phyloP scores from a whole-genome alignment of 345 rosid genomes.

The Heritiera fomes region DNA sequence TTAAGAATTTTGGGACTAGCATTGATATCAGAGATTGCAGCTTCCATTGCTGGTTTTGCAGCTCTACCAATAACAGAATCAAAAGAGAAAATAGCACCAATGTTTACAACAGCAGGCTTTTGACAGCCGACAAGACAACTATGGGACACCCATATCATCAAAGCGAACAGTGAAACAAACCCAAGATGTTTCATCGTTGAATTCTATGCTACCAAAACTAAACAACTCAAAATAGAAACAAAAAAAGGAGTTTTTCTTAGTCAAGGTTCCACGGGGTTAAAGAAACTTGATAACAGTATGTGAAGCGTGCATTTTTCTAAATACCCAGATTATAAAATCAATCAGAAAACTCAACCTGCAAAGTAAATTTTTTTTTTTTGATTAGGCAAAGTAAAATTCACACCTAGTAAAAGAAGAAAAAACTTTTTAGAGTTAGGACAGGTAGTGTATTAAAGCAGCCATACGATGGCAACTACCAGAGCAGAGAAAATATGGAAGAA shows the following conservation, averaged over 20 bases:
- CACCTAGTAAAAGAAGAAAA: neutral
- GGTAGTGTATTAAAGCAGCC: neutral
- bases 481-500: neutral
- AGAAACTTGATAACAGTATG: neutral
- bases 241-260: neutral
- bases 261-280: neutral
- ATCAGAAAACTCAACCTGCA: neutral
- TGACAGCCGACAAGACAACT: constrained; percentile 34
- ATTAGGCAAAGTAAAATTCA: neutral
- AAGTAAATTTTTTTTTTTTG: too few species aligned
- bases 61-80: constrained; percentile 79
- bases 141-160: constrained; percentile 29
- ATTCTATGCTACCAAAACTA: neutral
- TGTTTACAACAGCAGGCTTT: constrained; percentile 49
- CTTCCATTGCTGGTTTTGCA: constrained; percentile 69
- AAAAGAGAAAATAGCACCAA: constrained; percentile 71
- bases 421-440: neutral
- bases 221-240: neutral
- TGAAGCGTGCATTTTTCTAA: constrained; percentile 7
- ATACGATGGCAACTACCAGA: neutral
- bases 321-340: constrained; percentile 21
- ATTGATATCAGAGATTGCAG: constrained; percentile 67
- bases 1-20: constrained; percentile 47
- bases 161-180: neutral
- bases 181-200: constrained; percentile 2